phyloP scores from a whole-genome alignment of 75 land plant species.

The Sequoia sempervirens region DNA sequence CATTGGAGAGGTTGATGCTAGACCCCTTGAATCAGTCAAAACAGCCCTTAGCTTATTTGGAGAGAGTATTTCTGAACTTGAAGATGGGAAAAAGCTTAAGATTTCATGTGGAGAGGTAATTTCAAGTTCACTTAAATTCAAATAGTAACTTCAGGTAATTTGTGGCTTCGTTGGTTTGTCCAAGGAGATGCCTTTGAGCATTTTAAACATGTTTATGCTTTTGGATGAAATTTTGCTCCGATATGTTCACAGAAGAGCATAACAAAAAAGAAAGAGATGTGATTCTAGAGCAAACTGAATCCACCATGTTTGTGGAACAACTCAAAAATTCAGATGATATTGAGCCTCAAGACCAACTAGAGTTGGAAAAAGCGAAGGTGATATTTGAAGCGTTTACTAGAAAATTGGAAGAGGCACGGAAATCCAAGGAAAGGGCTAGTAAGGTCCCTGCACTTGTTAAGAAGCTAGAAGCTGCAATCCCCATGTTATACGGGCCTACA shows the following conservation, averaged over 20 bases:
- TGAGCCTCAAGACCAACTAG: not conserved
- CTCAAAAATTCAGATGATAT: not conserved
- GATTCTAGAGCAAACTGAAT: not conserved
- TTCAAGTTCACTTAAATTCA: not conserved
- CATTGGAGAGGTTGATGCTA: not conserved
- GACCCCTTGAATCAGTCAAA: not conserved
- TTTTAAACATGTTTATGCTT: not conserved
- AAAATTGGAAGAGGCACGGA: not conserved
- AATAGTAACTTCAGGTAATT: not conserved
- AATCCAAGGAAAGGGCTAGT: not conserved
- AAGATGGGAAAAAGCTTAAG: not conserved
- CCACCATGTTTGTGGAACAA: not conserved
- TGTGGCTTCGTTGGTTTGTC: not conserved
- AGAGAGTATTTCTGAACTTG: not conserved
- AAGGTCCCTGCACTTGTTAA: not conserved
- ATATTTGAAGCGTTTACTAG: not conserved
- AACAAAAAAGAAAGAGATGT: not conserved
- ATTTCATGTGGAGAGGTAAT: not conserved
- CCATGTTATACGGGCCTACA: not conserved
- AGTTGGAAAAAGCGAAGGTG: not conserved
- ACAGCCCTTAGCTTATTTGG: slow-evolving; percentile 2
- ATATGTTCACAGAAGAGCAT: not conserved
- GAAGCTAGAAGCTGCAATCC: slow-evolving; percentile 1
- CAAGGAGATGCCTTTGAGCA: not conserved
- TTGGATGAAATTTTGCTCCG: not conserved